phyloP scores from a whole-genome alignment of 805 yeast genomes.

The Lipomyces lipofer region DNA sequence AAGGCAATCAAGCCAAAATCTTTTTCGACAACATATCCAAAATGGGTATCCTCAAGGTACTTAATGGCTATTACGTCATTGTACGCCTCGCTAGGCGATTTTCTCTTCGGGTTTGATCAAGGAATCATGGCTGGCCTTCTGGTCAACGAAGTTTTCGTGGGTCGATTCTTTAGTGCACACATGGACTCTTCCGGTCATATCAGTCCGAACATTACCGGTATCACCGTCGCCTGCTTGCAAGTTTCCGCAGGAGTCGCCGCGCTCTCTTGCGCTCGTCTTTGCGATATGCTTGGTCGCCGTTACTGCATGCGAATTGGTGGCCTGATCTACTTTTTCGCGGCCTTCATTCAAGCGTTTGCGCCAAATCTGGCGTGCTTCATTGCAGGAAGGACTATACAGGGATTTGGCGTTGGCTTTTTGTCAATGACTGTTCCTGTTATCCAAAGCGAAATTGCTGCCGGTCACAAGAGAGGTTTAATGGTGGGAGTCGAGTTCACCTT shows the following conservation, averaged over 20 bases:
- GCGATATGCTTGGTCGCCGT: conserved; percentile 76
- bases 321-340: conserved; percentile 72
- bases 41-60: not conserved
- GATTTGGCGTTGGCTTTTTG: conserved; percentile 82
- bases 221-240: not conserved
- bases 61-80: conserved; percentile 36
- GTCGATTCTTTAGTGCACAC: conserved; percentile 63
- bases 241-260: not conserved
- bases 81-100: conserved; percentile 50
- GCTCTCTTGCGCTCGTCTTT: conserved; percentile 47
- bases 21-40: not conserved
- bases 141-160: conserved; percentile 34
- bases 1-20: not conserved
- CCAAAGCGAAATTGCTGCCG: conserved; percentile 84
- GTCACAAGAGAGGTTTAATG: conserved; percentile 76
- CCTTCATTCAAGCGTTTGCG: conserved; percentile 66
- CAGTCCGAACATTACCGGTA: not conserved
- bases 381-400: conserved; percentile 71
- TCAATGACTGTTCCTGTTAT: conserved; percentile 84
- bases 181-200: conserved; percentile 57
- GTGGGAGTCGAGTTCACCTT: conserved; percentile 89
- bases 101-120: conserved; percentile 77
- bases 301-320: conserved; percentile 79
- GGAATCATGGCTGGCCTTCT: conserved; percentile 78
- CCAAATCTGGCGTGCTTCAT: conserved; percentile 55